Conservation (phyloP, 2,329 filamentous ascomycete genomes). For the Penicillium polonicum region DNA sequence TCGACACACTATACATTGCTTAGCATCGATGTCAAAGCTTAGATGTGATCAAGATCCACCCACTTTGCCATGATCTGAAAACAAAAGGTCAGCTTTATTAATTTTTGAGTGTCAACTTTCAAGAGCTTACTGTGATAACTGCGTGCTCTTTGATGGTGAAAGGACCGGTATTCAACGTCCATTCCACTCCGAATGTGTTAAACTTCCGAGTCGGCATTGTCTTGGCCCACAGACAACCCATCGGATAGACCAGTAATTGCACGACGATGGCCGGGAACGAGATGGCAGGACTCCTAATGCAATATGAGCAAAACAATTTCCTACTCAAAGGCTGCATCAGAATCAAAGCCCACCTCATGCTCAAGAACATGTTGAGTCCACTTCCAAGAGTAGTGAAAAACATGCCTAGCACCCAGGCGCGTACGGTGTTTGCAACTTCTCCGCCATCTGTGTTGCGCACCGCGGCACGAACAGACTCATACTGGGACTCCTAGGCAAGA, state of each 20-base stretch:
- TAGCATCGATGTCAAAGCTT: background rate
- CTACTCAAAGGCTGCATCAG: background rate
- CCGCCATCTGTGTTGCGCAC: slow-evolving; percentile 63
- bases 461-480: slow-evolving; percentile 60
- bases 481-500: slow-evolving; percentile 61
- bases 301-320: background rate
- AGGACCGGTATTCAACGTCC: slow-evolving; percentile 38
- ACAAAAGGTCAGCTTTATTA: background rate
- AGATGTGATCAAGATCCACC: background rate
- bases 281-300: slow-evolving; percentile 46
- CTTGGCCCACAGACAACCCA: slow-evolving; percentile 35
- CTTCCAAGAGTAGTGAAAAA: slow-evolving; percentile 57
- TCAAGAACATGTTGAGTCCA: slow-evolving; percentile 58
- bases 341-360: slow-evolving; percentile 40
- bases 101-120: background rate
- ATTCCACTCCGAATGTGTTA: slow-evolving; percentile 32
- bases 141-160: slow-evolving; percentile 46
- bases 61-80: slow-evolving; percentile 22
- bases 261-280: slow-evolving; percentile 58
- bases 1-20: slow-evolving; percentile 21
- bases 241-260: slow-evolving; percentile 58
- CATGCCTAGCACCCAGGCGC: slow-evolving; percentile 60
- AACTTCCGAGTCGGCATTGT: slow-evolving; percentile 34
- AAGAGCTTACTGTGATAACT: slow-evolving; percentile 43
- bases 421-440: slow-evolving; percentile 59